Percentiles rank a stretch among this genome's conserved stretches.
Conservation (phyloP, 345 rosid genomes). For the Citrus sinensis region DVS_A1.0 CM039163.1:11782501-11783000, state of each 20-base stretch:
- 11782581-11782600: neutral
- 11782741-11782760: neutral
- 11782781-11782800: neutral
- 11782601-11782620: neutral
- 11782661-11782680: neutral
- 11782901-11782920: neutral
- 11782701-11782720: neutral
- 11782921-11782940: neutral
- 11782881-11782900: neutral
- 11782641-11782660: neutral
- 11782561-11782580: neutral
- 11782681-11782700: neutral
- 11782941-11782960: neutral
- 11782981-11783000: constrained; percentile 1
- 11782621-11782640: neutral
- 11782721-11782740: neutral
- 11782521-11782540: neutral
- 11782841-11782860: neutral
- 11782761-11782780: neutral
- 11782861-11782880: neutral
- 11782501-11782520: neutral
- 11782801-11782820: neutral
- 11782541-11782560: neutral
- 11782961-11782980: neutral
- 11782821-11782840: neutral